These are phyloP conservation scores for Penicillium odoratum DNA, from an alignment of 495 filamentous ascomycete genomes.

Conservation along the genomic window DNA sequence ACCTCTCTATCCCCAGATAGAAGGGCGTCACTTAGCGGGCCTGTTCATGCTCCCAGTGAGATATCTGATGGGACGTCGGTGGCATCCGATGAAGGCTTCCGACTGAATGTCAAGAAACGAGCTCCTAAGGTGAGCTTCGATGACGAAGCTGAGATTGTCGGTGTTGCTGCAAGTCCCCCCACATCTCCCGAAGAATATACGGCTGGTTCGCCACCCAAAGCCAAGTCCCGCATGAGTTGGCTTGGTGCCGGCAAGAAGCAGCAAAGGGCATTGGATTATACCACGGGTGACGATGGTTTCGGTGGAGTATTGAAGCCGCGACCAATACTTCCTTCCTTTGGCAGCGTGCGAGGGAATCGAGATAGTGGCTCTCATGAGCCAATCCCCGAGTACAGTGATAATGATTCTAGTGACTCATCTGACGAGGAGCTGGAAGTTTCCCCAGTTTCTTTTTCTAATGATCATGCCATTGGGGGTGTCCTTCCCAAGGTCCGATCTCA, in stretches of 20 bases:
- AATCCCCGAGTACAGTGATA: slow-evolving; percentile 36
- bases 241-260: slow-evolving; percentile 53
- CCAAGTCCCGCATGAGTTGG: slow-evolving; percentile 52
- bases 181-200: slow-evolving; percentile 51
- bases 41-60: slow-evolving; percentile 54
- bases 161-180: slow-evolving; percentile 54
- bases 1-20: slow-evolving; percentile 51
- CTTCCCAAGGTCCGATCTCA: slow-evolving; percentile 36
- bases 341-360: slow-evolving; percentile 62
- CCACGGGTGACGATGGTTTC: slow-evolving; percentile 51
- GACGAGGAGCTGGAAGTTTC: slow-evolving; percentile 26
- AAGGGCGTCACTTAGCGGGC: slow-evolving; percentile 18
- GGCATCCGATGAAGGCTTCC: slow-evolving; percentile 58
- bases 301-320: slow-evolving; percentile 71
- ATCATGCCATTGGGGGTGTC: slow-evolving; percentile 62
- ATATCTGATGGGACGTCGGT: slow-evolving; percentile 59
- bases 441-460: slow-evolving; percentile 53
- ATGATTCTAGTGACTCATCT: slow-evolving; percentile 39
- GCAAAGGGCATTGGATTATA: slow-evolving; percentile 36
- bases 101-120: slow-evolving; percentile 59
- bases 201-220: slow-evolving; percentile 50
- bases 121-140: slow-evolving; percentile 83
- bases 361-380: slow-evolving; percentile 26
- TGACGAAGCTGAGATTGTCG: slow-evolving; percentile 64
- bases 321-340: slow-evolving; percentile 79